Percentiles rank a stretch among this genome's conserved stretches.
These are phyloP conservation scores for Thraustochytrium sp. DNA, from an alignment of 352 stramenopile species.

Conservation along the genomic window DNA sequence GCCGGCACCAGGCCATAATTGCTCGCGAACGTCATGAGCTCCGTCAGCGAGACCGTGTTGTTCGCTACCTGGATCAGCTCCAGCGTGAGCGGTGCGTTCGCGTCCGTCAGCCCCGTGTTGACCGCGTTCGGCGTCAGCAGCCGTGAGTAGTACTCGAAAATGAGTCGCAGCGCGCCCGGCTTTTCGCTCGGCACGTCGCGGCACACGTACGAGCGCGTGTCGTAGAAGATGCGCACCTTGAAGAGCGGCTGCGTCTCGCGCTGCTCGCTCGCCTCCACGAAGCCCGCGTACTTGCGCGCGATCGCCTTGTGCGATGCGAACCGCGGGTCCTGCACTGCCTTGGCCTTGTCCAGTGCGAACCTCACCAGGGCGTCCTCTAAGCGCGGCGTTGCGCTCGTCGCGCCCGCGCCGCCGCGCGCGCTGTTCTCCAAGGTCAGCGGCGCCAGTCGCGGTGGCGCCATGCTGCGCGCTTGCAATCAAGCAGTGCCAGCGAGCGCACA, in stretches of 20 bases:
- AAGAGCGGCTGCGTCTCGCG: not conserved
- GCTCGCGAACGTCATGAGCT: conserved; percentile 17
- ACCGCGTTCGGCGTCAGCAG: conserved; percentile 2
- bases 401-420: too few relatives aligned
- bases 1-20: conserved; percentile 15
- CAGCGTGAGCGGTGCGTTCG: not conserved
- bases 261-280: not conserved
- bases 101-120: not conserved
- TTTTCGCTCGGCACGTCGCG: conserved; percentile 13
- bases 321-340: not conserved
- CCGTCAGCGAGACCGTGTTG: conserved; percentile 7
- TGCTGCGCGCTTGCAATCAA: too few relatives aligned
- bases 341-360: not conserved
- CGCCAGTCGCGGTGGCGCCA: too few relatives aligned
- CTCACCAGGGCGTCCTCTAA: not conserved
- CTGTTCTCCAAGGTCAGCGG: too few relatives aligned
- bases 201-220: conserved; percentile 30
- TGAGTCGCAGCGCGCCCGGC: not conserved
- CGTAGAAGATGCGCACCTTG: not conserved
- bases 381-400: too few relatives aligned
- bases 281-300: not conserved
- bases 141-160: conserved; percentile 21
- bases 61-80: conserved; percentile 22
- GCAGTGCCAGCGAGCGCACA: too few relatives aligned
- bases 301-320: not conserved